These are phyloP conservation scores for Cinnamomum micranthum DNA, from an alignment of 164 flowering plant genomes.

Conservation along the genomic window DNA sequence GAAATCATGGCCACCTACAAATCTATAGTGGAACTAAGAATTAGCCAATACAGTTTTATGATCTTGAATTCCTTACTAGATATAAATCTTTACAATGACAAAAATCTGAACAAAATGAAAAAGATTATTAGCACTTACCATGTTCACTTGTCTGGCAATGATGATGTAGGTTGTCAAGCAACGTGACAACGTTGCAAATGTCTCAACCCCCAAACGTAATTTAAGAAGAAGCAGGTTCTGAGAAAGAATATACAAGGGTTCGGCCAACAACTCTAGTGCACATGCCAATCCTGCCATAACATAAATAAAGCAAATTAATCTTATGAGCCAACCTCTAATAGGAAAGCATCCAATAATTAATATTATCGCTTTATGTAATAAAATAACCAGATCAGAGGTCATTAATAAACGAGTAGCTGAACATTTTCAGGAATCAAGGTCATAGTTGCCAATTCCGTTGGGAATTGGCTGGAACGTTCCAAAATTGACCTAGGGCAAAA, in stretches of 20 bases:
- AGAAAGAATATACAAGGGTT: conserved; percentile 88
- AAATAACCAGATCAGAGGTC: too few relatives aligned
- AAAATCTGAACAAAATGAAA: neutral
- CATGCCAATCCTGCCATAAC: conserved; percentile 80
- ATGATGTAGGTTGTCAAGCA: conserved; percentile 68
- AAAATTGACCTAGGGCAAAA: too few relatives aligned
- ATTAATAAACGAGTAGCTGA: too few relatives aligned
- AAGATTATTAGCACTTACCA: conserved; percentile 43
- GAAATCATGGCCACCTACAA: too few relatives aligned
- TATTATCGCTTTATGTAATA: neutral
- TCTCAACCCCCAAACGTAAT: conserved; percentile 75
- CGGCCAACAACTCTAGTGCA: conserved; percentile 81
- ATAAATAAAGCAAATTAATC: neutral
- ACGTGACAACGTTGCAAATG: conserved; percentile 67
- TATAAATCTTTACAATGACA: neutral
- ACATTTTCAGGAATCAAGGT: too few relatives aligned
- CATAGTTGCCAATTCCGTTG: too few relatives aligned
- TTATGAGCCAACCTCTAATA: neutral
- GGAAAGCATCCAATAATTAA: neutral
- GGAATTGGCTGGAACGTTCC: too few relatives aligned
- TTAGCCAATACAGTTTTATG: too few relatives aligned
- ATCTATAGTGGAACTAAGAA: too few relatives aligned
- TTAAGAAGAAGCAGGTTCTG: conserved; percentile 75
- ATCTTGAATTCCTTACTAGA: neutral
- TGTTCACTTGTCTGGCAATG: conserved; percentile 38